Conservation (phyloP, 768 basidiomycete genomes). For the Trametopsis cervina region DNA sequence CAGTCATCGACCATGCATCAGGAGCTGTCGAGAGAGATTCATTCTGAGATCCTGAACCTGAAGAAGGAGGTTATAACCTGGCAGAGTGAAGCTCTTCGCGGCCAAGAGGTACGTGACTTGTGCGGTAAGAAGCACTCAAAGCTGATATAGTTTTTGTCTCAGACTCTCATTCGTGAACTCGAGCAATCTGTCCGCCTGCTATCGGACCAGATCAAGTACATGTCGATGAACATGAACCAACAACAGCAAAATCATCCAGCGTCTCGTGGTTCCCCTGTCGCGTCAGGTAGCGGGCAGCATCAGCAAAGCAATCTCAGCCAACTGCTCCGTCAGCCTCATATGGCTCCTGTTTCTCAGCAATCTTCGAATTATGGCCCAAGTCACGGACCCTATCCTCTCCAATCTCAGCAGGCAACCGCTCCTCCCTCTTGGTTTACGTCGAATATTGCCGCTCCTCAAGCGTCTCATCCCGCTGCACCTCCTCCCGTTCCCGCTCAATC, state of each 20-base stretch:
- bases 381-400: slow-evolving; percentile 20
- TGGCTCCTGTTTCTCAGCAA: slow-evolving; percentile 34
- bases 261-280: slow-evolving; percentile 18
- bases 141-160: slow-evolving; percentile 10
- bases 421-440: slow-evolving; percentile 50
- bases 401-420: slow-evolving; percentile 21
- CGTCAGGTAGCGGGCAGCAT: slow-evolving; percentile 15
- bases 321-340: slow-evolving; percentile 27
- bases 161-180: slow-evolving; percentile 75
- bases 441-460: slow-evolving; percentile 72
- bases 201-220: slow-evolving; percentile 78
- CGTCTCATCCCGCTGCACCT: slow-evolving; percentile 70
- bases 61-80: slow-evolving; percentile 76
- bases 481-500: slow-evolving; percentile 45
- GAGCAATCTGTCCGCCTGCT: slow-evolving; percentile 71
- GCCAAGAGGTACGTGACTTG: slow-evolving; percentile 68
- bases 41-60: slow-evolving; percentile 65
- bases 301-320: slow-evolving; percentile 18
- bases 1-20: slow-evolving; percentile 75
- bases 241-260: slow-evolving; percentile 11
- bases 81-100: slow-evolving; percentile 73
- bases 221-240: slow-evolving; percentile 44
- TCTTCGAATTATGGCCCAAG: slow-evolving; percentile 6
- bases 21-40: slow-evolving; percentile 69
- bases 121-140: too few species aligned